Evolutionary conservation across 257 asterid species (phyloP).

Genomic region (Mitragyna speciosa): DNA sequence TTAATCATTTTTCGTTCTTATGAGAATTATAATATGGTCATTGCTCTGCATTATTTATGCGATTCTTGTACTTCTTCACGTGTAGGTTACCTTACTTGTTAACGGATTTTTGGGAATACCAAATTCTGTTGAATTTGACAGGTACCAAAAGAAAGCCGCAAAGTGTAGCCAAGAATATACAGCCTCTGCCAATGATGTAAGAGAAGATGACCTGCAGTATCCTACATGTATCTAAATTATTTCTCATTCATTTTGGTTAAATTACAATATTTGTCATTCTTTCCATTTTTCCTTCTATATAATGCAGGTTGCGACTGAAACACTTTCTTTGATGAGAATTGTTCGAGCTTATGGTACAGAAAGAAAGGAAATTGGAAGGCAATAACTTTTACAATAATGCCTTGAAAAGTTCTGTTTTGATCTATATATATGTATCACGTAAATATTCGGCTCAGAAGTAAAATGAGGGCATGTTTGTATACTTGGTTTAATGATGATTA

Average conservation of each 20-base stretch:
- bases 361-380: background rate
- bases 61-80: background rate
- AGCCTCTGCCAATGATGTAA: background rate
- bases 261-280: too few relatives aligned
- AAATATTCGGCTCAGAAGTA: background rate
- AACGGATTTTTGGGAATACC: too few relatives aligned
- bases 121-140: background rate
- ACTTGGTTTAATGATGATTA: background rate
- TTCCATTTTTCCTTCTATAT: background rate
- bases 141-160: background rate
- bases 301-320: background rate
- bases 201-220: background rate
- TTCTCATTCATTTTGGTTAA: background rate
- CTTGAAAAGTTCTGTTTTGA: background rate
- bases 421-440: background rate
- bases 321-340: background rate
- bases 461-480: background rate
- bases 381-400: background rate
- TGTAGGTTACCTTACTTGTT: background rate
- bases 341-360: background rate
- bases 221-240: background rate
- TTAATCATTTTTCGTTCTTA: background rate
- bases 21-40: too few relatives aligned
- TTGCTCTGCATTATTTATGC: background rate
- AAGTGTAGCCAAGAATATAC: background rate